These are phyloP conservation scores for Colletotrichum destructivum DNA, from an alignment of 2,329 filamentous ascomycete species.

Conservation along the genomic window DNA sequence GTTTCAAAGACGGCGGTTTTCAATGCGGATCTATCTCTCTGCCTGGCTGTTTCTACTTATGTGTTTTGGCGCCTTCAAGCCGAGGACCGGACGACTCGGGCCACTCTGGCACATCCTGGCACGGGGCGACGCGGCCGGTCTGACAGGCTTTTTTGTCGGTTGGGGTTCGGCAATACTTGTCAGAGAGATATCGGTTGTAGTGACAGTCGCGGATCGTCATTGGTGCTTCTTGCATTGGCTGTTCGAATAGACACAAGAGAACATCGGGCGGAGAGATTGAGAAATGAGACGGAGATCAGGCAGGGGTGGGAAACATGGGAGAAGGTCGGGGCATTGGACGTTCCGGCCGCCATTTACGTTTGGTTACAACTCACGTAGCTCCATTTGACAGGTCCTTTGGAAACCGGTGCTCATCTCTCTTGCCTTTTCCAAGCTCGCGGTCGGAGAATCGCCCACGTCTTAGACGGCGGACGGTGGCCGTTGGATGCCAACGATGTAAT, in stretches of 20 bases:
- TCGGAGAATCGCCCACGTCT: slow-evolving; percentile 1
- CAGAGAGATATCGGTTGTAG: slow-evolving; percentile 26
- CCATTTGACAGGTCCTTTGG: slow-evolving; percentile 21
- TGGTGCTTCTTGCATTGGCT: slow-evolving; percentile 3
- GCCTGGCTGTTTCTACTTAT: too few relatives aligned
- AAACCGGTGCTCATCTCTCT: slow-evolving; percentile 23
- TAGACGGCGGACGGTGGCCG: not conserved
- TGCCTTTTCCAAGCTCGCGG: slow-evolving; percentile 19
- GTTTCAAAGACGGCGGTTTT: slow-evolving; percentile 34
- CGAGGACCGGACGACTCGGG: slow-evolving; percentile 36
- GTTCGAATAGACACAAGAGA: not conserved
- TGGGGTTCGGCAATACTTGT: slow-evolving; percentile 23
- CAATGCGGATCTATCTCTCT: slow-evolving; percentile 24
- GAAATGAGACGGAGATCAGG: slow-evolving; percentile 41
- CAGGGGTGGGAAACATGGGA: slow-evolving; percentile 34
- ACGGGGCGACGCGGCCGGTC: not conserved
- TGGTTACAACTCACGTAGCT: slow-evolving; percentile 4
- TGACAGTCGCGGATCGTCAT: slow-evolving; percentile 28
- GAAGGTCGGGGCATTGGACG: slow-evolving; percentile 27
- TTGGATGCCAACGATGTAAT: slow-evolving; percentile 3
- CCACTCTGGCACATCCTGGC: slow-evolving; percentile 9
- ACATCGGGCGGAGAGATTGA: slow-evolving; percentile 20
- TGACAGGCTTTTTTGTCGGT: not conserved
- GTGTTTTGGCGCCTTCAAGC: slow-evolving; percentile 10
- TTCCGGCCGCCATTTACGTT: slow-evolving; percentile 31